Percentiles rank a stretch among this genome's conserved stretches.
These are phyloP conservation scores for Rutstroemia sp. DNA, from an alignment of 2,329 filamentous ascomycete genomes.

Conservation along the genomic window DNA sequence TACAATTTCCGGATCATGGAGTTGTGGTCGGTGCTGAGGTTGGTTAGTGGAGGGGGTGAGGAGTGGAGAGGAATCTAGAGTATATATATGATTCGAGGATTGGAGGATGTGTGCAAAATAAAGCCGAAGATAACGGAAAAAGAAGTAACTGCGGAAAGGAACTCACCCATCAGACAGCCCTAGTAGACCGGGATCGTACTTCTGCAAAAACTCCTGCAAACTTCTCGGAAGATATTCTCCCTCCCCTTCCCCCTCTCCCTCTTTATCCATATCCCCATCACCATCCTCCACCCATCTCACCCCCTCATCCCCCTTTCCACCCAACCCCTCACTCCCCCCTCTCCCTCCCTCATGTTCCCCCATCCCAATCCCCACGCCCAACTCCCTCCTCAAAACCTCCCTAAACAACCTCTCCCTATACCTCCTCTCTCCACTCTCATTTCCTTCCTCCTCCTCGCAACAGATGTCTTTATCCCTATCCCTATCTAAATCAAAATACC, in stretches of 20 bases:
- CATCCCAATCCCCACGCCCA: background rate
- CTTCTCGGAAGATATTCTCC: background rate
- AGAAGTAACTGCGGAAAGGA: background rate
- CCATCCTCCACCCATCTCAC: too few relatives aligned
- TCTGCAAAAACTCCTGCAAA: conserved; percentile 11
- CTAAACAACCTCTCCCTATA: background rate
- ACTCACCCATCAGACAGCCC: conserved; percentile 2
- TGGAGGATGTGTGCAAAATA: too few relatives aligned
- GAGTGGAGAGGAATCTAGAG: too few relatives aligned
- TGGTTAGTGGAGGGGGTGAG: too few relatives aligned
- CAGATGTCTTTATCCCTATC: background rate
- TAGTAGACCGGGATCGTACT: conserved; percentile 11
- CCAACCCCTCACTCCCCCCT: too few relatives aligned
- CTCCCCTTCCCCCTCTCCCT: background rate
- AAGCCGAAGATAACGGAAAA: too few relatives aligned
- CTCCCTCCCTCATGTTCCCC: background rate
- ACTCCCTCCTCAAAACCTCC: background rate
- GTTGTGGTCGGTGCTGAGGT: background rate
- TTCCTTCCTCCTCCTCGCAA: background rate
- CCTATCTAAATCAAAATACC: background rate
- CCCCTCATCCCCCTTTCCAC: background rate
- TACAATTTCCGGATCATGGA: conserved; percentile 12
- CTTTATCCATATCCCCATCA: too few relatives aligned
- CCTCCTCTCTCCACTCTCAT: too few relatives aligned
- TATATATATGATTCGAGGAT: too few relatives aligned